Percentiles rank a stretch among this genome's conserved stretches.
Evolutionary conservation across 2,329 filamentous ascomycete genomes (phyloP).

Genomic region (Penicillium occitanis): DNA sequence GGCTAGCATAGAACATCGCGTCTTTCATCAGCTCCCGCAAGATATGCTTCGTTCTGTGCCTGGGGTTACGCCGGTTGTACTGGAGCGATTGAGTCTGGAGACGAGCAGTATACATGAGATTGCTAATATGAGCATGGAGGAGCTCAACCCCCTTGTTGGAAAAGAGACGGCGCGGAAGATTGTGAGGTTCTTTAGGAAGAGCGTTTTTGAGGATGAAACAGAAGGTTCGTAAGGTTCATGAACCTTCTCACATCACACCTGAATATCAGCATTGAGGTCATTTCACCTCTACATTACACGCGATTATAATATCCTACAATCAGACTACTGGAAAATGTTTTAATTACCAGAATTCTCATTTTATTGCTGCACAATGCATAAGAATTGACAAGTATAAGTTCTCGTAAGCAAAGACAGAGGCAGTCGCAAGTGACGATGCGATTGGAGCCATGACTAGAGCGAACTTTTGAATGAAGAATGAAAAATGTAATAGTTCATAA

Average conservation of each 20-base stretch:
- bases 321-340: not conserved
- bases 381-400: not conserved
- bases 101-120: slow-evolving; percentile 76
- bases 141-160: slow-evolving; percentile 73
- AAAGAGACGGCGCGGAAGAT: slow-evolving; percentile 75
- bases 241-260: not conserved
- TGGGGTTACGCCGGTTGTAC: slow-evolving; percentile 76
- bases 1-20: slow-evolving; percentile 56
- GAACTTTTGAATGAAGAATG: slow-evolving; percentile 6
- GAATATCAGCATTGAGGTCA: not conserved
- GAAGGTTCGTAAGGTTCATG: slow-evolving; percentile 9
- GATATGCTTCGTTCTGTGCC: slow-evolving; percentile 87
- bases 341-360: not conserved
- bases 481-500: slow-evolving; percentile 8
- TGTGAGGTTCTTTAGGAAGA: slow-evolving; percentile 73
- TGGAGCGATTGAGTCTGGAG: slow-evolving; percentile 69
- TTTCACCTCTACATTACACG: not conserved
- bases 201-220: slow-evolving; percentile 51
- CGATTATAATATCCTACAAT: not conserved
- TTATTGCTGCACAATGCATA: slow-evolving; percentile 17
- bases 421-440: not conserved
- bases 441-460: not conserved
- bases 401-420: slow-evolving; percentile 3
- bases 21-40: slow-evolving; percentile 80
- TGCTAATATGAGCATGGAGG: slow-evolving; percentile 76